Base-by-base conservation (phyloP, 2,329 filamentous ascomycete species). In the Pseudocercospora eumusae region DNA sequence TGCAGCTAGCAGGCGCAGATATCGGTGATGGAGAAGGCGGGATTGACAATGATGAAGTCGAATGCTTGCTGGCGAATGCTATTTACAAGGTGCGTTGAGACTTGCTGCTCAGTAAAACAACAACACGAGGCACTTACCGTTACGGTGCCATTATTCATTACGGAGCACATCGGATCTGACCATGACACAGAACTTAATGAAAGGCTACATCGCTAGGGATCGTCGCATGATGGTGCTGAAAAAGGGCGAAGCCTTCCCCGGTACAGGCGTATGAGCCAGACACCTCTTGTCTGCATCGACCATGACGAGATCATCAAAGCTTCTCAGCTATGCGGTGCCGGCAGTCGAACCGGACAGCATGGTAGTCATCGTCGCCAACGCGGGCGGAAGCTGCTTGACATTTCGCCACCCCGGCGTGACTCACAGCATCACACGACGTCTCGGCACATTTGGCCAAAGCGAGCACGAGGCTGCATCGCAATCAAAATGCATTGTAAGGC, bases 191-290 rank as follows among this genome's bases (percentile, higher is more conserved):
- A 90, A 90, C 62, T 82, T 95, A 23, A 96, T 99, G 91, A 99
- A 98, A 78, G 95, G 96, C 44, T 99, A 99, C 77, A 99, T 99
- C 69, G 89, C 93, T 31, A 89, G 93, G 59, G 93, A 96, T 69
- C 87, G 90, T 69, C 90, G 89, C 33, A 93, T 93, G 68, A 90
- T 99, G 27, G 95, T 99, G 20, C 79, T 99, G 61, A 97, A 92
- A 76, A 98, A 97, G 77, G 90, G 53, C 15, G 92, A 91, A 52
- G 93, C 95, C 1, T 99, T 99, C 73, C 95, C 96, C 0, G 93
- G 93, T 23, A 98, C 96, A 23, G 90, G 91, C 31, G 80, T 87
- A n/a, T 52, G 47, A 52, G 4, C 15, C 36, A 18, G 15, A 18
- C 15, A 8, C 15, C 36, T 40, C 15, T 40, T 40, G 8, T 40